These are phyloP conservation scores for Pyrenochaeta sp. DNA, from an alignment of 2,329 filamentous ascomycete species.

Conservation along the genomic window DNA sequence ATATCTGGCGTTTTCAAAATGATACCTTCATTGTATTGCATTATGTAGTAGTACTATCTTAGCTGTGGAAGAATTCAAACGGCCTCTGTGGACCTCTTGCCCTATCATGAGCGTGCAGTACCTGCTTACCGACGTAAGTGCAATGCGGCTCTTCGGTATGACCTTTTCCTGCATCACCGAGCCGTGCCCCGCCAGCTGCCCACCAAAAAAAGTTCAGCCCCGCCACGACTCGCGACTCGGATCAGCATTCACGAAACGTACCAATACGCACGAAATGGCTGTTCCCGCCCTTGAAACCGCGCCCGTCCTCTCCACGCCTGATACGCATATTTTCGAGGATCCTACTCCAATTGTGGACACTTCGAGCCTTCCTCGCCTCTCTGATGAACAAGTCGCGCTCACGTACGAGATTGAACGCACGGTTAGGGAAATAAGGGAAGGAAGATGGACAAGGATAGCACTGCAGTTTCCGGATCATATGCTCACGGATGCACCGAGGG, in stretches of 20 bases:
- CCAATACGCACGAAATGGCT: constrained; percentile 33
- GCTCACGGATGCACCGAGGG: constrained; percentile 83
- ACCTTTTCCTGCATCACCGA: constrained; percentile 16
- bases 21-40: constrained; percentile 8
- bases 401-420: constrained; percentile 90
- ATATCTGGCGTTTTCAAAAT: constrained; percentile 9
- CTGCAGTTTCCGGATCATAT: constrained; percentile 97
- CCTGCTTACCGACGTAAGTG: constrained; percentile 2
- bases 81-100: not conserved
- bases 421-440: constrained; percentile 74
- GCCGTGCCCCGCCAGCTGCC: constrained; percentile 16
- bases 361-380: constrained; percentile 48
- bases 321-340: constrained; percentile 67
- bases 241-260: constrained; percentile 1
- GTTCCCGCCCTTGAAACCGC: constrained; percentile 47
- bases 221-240: constrained; percentile 18
- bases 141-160: constrained; percentile 20
- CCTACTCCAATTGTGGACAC: constrained; percentile 54
- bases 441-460: constrained; percentile 78
- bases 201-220: constrained; percentile 25
- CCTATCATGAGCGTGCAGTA: constrained; percentile 12
- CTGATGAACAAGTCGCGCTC: constrained; percentile 74
- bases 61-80: not conserved
- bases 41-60: not conserved
- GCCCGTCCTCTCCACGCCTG: constrained; percentile 70